Evolutionary conservation across 2,329 filamentous ascomycete genomes (phyloP).

Genomic region (Dactylellina sp.): DNA sequence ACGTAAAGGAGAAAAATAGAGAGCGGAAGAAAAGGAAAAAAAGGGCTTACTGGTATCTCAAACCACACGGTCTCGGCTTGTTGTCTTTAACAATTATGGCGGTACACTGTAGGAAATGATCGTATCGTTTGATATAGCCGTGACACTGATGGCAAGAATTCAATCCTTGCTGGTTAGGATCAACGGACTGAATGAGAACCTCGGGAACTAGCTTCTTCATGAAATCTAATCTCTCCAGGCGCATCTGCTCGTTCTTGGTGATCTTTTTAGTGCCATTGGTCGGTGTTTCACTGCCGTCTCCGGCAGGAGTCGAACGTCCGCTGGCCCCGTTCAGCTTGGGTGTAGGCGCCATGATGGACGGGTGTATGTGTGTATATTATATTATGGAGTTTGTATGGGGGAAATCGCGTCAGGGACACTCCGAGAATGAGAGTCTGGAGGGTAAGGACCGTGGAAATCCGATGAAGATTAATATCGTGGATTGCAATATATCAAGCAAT

Average conservation of each 20-base stretch:
- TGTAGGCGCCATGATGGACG: conserved; percentile 43
- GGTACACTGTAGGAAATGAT: conserved; percentile 53
- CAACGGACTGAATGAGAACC: conserved; percentile 46
- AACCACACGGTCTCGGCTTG: conserved; percentile 43
- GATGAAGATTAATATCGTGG: conserved; percentile 1
- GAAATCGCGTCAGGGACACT: conserved; percentile 12
- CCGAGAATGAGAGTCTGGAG: neutral
- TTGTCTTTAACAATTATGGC: conserved; percentile 53
- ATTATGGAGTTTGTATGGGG: neutral
- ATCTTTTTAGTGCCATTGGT: conserved; percentile 52
- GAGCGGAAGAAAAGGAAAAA: no score
- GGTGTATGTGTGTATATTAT: neutral
- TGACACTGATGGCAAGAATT: conserved; percentile 53
- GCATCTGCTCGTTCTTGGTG: conserved; percentile 53
- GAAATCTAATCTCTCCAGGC: conserved; percentile 44
- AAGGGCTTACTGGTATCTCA: conserved; percentile 53
- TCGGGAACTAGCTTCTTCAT: conserved; percentile 55
- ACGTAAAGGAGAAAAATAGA: conserved; percentile 25
- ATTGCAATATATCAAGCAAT: neutral
- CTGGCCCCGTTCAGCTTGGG: conserved; percentile 48
- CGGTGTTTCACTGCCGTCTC: conserved; percentile 40
- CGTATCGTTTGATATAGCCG: conserved; percentile 52
- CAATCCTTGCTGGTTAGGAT: conserved; percentile 49
- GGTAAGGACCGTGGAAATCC: neutral
- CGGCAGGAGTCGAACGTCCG: conserved; percentile 39